phyloP scores from a whole-genome alignment of 2,329 filamentous ascomycete genomes.

The Zopfia rhizophila region DNA sequence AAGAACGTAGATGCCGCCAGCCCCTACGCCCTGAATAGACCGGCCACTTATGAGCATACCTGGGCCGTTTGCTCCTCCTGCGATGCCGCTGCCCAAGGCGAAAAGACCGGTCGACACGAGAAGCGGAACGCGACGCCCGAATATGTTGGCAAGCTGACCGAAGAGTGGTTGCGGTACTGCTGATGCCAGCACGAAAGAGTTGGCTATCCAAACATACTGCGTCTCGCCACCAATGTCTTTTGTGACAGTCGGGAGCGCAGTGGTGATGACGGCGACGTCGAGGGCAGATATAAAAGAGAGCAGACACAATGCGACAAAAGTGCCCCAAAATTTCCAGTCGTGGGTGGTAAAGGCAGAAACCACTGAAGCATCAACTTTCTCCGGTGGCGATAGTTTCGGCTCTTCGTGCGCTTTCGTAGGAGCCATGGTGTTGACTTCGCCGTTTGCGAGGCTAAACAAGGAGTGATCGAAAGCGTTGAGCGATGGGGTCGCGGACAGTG shows the following conservation, averaged over 20 bases:
- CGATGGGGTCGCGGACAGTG: too few relatives aligned
- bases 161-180: conserved; percentile 36
- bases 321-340: conserved; percentile 13
- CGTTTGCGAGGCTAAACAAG: too few relatives aligned
- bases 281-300: conserved; percentile 9
- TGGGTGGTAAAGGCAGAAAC: too few relatives aligned
- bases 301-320: conserved; percentile 6
- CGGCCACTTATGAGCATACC: conserved; percentile 63
- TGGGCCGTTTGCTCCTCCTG: conserved; percentile 56
- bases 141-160: conserved; percentile 39
- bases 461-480: too few relatives aligned
- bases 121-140: conserved; percentile 54
- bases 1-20: conserved; percentile 54
- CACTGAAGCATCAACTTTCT: too few relatives aligned
- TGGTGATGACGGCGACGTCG: conserved; percentile 50
- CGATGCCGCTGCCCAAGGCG: conserved; percentile 61
- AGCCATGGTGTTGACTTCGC: too few relatives aligned
- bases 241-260: conserved; percentile 53
- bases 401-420: too few relatives aligned
- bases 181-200: conserved; percentile 15
- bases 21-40: conserved; percentile 62
- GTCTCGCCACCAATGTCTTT: conserved; percentile 30
- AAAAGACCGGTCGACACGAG: conserved; percentile 53
- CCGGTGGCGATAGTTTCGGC: too few relatives aligned
- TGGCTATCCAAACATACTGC: conserved; percentile 20